These are phyloP conservation scores for Umbilicus rupestris DNA, from an alignment of 164 flowering plant species.

Conservation along the genomic window DNA sequence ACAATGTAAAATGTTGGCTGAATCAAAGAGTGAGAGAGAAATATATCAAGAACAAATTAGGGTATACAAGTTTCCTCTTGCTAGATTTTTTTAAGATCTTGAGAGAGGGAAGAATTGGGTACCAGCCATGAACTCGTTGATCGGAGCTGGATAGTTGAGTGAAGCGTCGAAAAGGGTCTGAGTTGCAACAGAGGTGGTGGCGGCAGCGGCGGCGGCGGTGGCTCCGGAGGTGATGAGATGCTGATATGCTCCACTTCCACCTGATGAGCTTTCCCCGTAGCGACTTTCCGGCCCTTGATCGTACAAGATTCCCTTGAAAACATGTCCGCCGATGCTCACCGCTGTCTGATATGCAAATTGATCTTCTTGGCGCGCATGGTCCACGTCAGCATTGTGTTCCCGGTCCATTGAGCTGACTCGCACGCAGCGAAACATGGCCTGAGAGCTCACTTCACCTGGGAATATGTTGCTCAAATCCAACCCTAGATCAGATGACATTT, in stretches of 20 bases:
- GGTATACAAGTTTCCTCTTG: background rate
- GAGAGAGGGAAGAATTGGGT: constrained; percentile 79
- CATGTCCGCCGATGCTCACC: constrained; percentile 56
- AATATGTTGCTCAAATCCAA: constrained; percentile 30
- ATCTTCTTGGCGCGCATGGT: constrained; percentile 24
- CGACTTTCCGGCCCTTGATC: constrained; percentile 52
- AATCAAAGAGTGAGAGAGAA: background rate
- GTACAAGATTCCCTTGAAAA: constrained; percentile 62
- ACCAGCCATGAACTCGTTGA: constrained; percentile 72
- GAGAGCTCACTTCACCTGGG: constrained; percentile 43
- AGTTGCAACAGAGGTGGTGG: background rate
- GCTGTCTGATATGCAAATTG: constrained; percentile 53
- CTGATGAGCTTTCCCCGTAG: constrained; percentile 27
- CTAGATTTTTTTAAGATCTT: constrained; percentile 21
- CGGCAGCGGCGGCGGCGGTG: constrained; percentile 8
- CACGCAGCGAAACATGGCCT: constrained; percentile 55
- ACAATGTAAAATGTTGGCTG: background rate
- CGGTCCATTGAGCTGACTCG: constrained; percentile 36
- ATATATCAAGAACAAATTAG: background rate
- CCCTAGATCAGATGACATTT: constrained; percentile 16
- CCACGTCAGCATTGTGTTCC: background rate
- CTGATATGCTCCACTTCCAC: constrained; percentile 18
- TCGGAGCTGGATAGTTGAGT: constrained; percentile 32
- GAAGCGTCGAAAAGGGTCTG: constrained; percentile 22
- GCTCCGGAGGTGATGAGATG: constrained; percentile 17